Conservation (phyloP, 2,329 filamentous ascomycete species). For the Cladosporium sp. region DNA sequence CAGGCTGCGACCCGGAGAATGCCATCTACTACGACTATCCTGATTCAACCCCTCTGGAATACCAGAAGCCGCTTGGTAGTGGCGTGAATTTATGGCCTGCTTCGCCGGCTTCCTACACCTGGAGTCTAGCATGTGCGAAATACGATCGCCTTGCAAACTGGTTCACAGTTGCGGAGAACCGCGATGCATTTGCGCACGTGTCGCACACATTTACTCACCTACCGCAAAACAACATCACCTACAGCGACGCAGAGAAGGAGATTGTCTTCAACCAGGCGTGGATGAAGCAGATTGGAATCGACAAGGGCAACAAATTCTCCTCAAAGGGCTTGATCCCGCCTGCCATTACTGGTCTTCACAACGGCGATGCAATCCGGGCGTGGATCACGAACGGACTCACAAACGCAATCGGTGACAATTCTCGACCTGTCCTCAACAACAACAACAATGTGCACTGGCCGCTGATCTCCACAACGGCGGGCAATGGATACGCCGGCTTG, state of each 20-base stretch:
- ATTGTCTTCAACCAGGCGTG: constrained; percentile 63
- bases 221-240: constrained; percentile 61
- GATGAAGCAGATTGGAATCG: constrained; percentile 56
- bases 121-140: constrained; percentile 52
- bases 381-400: constrained; percentile 60
- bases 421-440: constrained; percentile 56
- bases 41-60: constrained; percentile 47
- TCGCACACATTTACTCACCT: constrained; percentile 64
- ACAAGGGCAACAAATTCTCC: constrained; percentile 50
- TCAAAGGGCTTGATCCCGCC: constrained; percentile 60
- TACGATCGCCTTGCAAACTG: constrained; percentile 54
- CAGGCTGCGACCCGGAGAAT: constrained; percentile 33
- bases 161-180: constrained; percentile 52
- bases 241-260: constrained; percentile 57
- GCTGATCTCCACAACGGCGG: constrained; percentile 51
- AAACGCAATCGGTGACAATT: constrained; percentile 64
- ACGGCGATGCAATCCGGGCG: constrained; percentile 60
- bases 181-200: constrained; percentile 57
- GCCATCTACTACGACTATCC: constrained; percentile 43
- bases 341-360: constrained; percentile 59
- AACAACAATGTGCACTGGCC: constrained; percentile 59
- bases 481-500: constrained; percentile 58
- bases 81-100: constrained; percentile 42
- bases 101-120: constrained; percentile 48
- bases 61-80: constrained; percentile 45